Conservation (phyloP, 2,329 filamentous ascomycete genomes). For the Trichoderma pleuroti region DNA sequence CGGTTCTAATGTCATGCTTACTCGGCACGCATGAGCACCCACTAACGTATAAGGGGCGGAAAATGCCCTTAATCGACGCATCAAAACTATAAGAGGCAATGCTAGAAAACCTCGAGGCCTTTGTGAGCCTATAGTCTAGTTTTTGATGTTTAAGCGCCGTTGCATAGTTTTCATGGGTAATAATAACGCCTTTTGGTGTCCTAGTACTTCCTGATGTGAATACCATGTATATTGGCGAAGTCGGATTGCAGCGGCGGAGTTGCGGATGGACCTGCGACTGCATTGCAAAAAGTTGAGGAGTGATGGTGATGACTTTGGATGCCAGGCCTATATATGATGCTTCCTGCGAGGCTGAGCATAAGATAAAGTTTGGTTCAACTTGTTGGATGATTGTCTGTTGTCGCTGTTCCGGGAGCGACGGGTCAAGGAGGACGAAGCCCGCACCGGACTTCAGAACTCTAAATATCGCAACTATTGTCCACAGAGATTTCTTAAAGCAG, state of each 20-base stretch:
- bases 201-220: conserved; percentile 28
- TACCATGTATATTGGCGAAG: not conserved
- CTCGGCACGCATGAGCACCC: conserved; percentile 52
- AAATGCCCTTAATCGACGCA: conserved; percentile 19
- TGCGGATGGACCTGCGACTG: not conserved
- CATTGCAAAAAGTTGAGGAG: not conserved
- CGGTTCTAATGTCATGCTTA: conserved; percentile 48
- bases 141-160: conserved; percentile 14
- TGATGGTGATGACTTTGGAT: not conserved
- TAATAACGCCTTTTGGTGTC: conserved; percentile 22
- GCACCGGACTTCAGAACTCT: not conserved
- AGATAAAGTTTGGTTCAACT: not conserved
- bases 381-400: not conserved
- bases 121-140: not conserved
- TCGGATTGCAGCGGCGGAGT: not conserved
- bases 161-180: conserved; percentile 19
- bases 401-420: not conserved
- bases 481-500: not conserved
- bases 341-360: not conserved
- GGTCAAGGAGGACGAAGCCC: not conserved
- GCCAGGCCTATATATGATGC: not conserved
- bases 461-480: not conserved
- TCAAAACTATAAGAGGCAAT: conserved; percentile 27
- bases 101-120: conserved; percentile 22
- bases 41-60: conserved; percentile 29